Evolutionary conservation across 2,329 filamentous ascomycete species (phyloP).

Genomic region (Pyrenochaeta sp.): DNA sequence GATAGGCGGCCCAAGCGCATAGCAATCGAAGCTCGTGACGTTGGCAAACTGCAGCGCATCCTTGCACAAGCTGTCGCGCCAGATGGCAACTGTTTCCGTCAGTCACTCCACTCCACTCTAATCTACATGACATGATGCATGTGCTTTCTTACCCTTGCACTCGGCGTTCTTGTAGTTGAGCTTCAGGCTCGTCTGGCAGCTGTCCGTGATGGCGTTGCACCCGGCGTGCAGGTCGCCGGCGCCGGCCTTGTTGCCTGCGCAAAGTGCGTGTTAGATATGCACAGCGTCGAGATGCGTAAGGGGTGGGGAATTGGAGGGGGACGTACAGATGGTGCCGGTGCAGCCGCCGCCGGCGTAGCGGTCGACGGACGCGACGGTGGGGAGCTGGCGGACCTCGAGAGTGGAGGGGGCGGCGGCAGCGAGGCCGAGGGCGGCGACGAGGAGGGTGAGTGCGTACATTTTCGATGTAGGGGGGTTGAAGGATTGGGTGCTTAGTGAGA

Average conservation of each 20-base stretch:
- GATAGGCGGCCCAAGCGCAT: constrained; percentile 13
- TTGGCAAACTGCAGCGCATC: constrained; percentile 9
- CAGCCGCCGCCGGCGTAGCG: constrained; percentile 15
- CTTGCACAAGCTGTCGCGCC: constrained; percentile 11
- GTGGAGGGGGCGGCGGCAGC: constrained; percentile 6
- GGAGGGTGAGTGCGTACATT: constrained; percentile 12
- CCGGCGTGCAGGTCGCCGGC: constrained; percentile 14
- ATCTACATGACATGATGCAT: not conserved
- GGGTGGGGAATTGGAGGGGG: no score
- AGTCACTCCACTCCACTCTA: not conserved
- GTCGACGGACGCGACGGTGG: constrained; percentile 14
- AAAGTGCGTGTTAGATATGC: no score
- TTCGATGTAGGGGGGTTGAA: not conserved
- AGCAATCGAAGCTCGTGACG: constrained; percentile 8
- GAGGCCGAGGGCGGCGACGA: constrained; percentile 11
- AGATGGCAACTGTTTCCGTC: constrained; percentile 10
- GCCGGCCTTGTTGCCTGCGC: constrained; percentile 17
- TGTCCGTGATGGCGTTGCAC: constrained; percentile 15
- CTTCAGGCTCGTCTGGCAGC: constrained; percentile 10
- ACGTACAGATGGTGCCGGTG: constrained; percentile 17
- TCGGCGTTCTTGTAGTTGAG: constrained; percentile 12
- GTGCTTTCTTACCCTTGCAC: constrained; percentile 11
- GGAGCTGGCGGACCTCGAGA: constrained; percentile 7
- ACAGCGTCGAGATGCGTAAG: no score
- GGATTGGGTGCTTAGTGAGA: not conserved